These are phyloP conservation scores for Candida golubevii DNA, from an alignment of 805 yeast species.

Conservation along the genomic window DNA sequence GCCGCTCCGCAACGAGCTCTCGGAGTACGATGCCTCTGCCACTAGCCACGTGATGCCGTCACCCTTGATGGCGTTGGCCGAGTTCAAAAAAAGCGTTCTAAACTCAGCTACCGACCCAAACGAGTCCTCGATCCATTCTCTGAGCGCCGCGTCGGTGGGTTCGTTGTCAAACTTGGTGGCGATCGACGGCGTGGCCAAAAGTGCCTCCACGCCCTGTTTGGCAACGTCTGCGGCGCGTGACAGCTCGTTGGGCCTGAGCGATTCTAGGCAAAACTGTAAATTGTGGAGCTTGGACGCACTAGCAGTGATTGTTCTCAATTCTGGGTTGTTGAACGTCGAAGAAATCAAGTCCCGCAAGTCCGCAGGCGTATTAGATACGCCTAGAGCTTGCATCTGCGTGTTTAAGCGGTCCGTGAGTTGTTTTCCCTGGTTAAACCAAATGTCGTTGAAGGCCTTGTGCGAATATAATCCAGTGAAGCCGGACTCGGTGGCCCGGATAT, in stretches of 20 bases:
- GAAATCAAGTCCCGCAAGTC: slow-evolving; percentile 32
- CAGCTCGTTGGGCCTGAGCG: slow-evolving; percentile 27
- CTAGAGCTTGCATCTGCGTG: slow-evolving; percentile 26
- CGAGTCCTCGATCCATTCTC: slow-evolving; percentile 48
- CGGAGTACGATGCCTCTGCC: slow-evolving; percentile 45
- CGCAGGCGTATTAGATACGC: slow-evolving; percentile 25
- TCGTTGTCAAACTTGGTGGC: slow-evolving; percentile 27
- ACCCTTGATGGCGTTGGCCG: slow-evolving; percentile 73
- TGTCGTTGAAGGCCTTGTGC: slow-evolving; percentile 42
- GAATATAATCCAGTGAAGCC: slow-evolving; percentile 52
- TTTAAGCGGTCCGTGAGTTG: slow-evolving; percentile 39
- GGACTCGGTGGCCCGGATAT: slow-evolving; percentile 19
- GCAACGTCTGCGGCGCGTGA: slow-evolving; percentile 4
- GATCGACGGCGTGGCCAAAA: slow-evolving; percentile 44
- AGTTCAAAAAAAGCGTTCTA: slow-evolving; percentile 60
- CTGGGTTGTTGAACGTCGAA: slow-evolving; percentile 43
- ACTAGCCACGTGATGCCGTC: slow-evolving; percentile 91
- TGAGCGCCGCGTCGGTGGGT: slow-evolving; percentile 33
- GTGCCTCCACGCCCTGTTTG: slow-evolving; percentile 24
- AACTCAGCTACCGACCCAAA: slow-evolving; percentile 80
- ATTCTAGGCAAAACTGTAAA: slow-evolving; percentile 45
- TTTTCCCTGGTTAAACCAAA: slow-evolving; percentile 46
- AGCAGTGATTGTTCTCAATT: slow-evolving; percentile 40
- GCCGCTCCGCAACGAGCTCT: slow-evolving; percentile 21
- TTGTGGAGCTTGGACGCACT: slow-evolving; percentile 46